Conservation (phyloP, 805 yeast genomes). For the Clavispora phyllophila region DNA sequence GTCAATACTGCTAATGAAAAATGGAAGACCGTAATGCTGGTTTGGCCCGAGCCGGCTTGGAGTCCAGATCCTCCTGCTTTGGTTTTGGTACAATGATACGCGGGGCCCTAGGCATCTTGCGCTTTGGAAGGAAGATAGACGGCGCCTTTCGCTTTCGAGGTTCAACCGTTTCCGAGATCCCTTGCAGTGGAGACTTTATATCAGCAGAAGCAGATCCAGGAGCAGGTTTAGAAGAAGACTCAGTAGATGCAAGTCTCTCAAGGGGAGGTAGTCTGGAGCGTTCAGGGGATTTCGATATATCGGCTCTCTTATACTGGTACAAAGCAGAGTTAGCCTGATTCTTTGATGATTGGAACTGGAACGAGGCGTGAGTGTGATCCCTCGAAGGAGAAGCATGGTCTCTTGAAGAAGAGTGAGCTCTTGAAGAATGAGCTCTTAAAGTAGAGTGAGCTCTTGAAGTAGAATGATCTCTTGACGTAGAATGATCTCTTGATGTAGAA, state of each 20-base stretch:
- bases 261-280: too few species aligned
- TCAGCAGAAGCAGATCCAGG: not conserved
- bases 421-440: too few species aligned
- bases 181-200: too few species aligned
- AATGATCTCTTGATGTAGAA: too few species aligned
- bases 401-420: not conserved
- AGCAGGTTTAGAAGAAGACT: not conserved
- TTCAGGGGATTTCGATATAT: not conserved
- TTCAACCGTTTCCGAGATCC: not conserved
- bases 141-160: conserved; percentile 7
- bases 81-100: not conserved
- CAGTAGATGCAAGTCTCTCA: not conserved
- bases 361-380: too few species aligned
- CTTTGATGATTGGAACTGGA: not conserved
- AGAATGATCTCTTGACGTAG: too few species aligned
- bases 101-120: conserved; percentile 5
- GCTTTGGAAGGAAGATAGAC: conserved; percentile 9
- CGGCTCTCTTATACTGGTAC: not conserved
- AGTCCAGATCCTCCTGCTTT: not conserved
- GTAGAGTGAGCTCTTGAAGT: too few species aligned
- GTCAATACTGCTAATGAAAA: not conserved
- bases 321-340: not conserved
- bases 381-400: too few species aligned
- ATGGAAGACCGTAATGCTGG: not conserved
- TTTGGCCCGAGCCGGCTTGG: too few species aligned